Evolutionary conservation across 2,329 filamentous ascomycete species (phyloP).

Genomic region (Thielaviopsis euricoi): DNA sequence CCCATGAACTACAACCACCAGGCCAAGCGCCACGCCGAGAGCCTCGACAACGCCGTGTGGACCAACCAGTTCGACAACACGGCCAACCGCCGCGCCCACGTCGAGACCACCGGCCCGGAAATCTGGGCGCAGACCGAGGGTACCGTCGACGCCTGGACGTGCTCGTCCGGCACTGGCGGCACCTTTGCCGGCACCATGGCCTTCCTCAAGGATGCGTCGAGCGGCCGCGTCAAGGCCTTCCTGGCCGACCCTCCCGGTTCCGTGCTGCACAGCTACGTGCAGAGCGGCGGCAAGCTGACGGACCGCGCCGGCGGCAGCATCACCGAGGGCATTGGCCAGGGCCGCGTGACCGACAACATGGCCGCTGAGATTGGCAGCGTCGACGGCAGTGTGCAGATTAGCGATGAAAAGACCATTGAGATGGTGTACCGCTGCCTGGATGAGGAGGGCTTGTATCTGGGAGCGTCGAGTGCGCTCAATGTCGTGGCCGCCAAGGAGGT

Average conservation of each 20-base stretch:
- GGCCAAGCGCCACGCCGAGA: conserved; percentile 75
- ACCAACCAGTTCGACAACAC: conserved; percentile 98
- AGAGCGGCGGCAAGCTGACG: conserved; percentile 64
- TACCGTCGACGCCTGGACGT: conserved; percentile 84
- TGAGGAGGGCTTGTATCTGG: conserved; percentile 88
- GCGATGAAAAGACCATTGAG: conserved; percentile 86
- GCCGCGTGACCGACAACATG: conserved; percentile 89
- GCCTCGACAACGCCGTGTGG: conserved; percentile 80
- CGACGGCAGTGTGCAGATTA: conserved; percentile 70
- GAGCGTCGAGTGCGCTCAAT: conserved; percentile 84
- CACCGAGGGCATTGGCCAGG: conserved; percentile 95
- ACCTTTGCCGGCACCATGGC: conserved; percentile 79
- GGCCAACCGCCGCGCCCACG: conserved; percentile 83
- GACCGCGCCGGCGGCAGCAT: conserved; percentile 77
- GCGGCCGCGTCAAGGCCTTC: conserved; percentile 68
- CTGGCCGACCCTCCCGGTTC: conserved; percentile 88
- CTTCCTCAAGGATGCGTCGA: conserved; percentile 70
- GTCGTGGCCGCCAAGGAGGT: conserved; percentile 92
- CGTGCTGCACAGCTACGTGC: conserved; percentile 83
- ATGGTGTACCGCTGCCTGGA: conserved; percentile 97
- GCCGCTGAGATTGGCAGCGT: conserved; percentile 67
- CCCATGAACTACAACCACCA: conserved; percentile 97
- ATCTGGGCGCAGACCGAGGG: conserved; percentile 88
- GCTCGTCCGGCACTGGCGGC: conserved; percentile 81
- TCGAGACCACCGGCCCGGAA: conserved; percentile 93